Base-by-base conservation (phyloP, 768 basidiomycete species). In the Auriscalpium vulgare region DNA sequence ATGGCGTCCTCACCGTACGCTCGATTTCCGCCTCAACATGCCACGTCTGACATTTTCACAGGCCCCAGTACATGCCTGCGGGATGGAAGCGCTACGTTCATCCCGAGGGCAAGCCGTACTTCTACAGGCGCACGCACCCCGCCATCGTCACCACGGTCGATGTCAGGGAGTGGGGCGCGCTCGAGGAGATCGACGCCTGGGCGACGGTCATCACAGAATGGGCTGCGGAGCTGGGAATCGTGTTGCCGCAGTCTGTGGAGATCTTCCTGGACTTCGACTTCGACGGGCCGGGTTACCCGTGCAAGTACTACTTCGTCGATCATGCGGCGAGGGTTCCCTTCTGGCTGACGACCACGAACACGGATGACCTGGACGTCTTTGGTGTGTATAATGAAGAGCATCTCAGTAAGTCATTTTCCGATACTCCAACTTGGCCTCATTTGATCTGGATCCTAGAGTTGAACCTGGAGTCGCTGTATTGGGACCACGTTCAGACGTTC, bases 61-160 rank as follows among this genome's bases (percentile, higher is more conserved):
- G 53, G 11, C 29, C 34, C 14, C 17, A 16, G 13, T 47, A 47
- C 35, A 13, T 37, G 14, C 16, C 35, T 21, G 16, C 13, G 16
- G 53, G 36, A 8, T 54, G 53, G 53, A 13, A 37, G 16, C 46
- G 17, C 13, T 40, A 23, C 36, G 35, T 54, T 34, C 53, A 54
- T 47, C 53, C 53, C 14, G 53, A 54, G 35, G 53, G 53, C 34
- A 47, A 54, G 38, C n/a, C 29, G 14, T 54, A 54, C 47, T 47
- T 35, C 19, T 34, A n/a, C 16, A 19, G 53, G 17, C 34, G 35
- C 17, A 5, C 36, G 10, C 14, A 37, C 16, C 53, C 46, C 16
- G 17, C 37, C 16, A 21, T 54, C 16, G 23, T 37, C 6, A 54
- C 53, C 29, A 35, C 47, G 14, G 43, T 37, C 9, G 16, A 37